phyloP scores from a whole-genome alignment of 106 monocot genomes.

The Apostasia shenzhenica region DNA sequence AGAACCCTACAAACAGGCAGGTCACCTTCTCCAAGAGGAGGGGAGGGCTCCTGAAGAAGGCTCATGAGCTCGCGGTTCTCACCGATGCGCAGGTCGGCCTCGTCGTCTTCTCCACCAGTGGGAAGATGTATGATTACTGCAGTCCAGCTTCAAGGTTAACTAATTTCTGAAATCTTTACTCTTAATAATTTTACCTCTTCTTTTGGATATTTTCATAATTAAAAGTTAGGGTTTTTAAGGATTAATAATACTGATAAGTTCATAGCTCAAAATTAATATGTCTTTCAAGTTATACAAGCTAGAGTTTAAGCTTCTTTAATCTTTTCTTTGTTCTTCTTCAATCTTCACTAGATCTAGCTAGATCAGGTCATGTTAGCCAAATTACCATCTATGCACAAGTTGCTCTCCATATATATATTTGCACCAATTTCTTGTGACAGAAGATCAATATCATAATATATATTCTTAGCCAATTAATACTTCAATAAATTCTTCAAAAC shows the following conservation, averaged over 20 bases:
- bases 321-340: too few relatives aligned
- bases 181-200: not conserved
- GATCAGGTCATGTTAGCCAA: too few relatives aligned
- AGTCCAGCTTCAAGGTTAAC: slow-evolving; percentile 34
- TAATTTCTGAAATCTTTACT: not conserved
- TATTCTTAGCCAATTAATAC: too few relatives aligned
- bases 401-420: too few relatives aligned
- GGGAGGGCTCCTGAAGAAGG: slow-evolving; percentile 65
- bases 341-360: too few relatives aligned
- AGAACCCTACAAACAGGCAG: slow-evolving; percentile 55
- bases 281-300: too few relatives aligned
- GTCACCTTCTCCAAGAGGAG: slow-evolving; percentile 78
- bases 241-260: not conserved
- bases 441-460: too few relatives aligned
- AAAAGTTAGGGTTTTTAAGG: not conserved
- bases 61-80: slow-evolving; percentile 53
- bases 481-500: too few relatives aligned
- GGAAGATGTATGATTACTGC: slow-evolving; percentile 55
- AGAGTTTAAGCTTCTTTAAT: too few relatives aligned
- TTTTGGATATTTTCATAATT: not conserved
- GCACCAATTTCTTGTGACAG: too few relatives aligned
- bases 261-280: too few relatives aligned
- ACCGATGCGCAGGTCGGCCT: slow-evolving; percentile 66
- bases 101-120: slow-evolving; percentile 56
- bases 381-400: too few relatives aligned